Base-by-base conservation (phyloP, 345 rosid genomes). In the Brassica napus region DNA sequence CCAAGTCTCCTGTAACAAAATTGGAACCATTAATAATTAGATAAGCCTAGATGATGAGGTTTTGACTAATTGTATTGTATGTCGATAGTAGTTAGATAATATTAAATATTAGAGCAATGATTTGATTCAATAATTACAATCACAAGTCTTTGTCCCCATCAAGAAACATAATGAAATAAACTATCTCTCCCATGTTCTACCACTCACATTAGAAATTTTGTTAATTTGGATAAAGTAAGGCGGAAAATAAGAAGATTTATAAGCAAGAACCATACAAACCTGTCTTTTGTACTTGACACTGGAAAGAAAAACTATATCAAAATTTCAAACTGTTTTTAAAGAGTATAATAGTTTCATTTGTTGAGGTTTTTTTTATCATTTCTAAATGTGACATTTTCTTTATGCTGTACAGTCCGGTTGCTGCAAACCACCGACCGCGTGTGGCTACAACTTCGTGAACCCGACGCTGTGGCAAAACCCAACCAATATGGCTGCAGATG, bases 381-480 rank as follows among this genome's bases (percentile, higher is more conserved):
- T 35, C 16, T 68, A 55, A 28, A 10, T 5, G 3, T 24, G 26
- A 35, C 2, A 28, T 9, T 32, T 34, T 63, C 24, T 35, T 65
- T 18, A 26, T 11, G 61, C 15, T 2, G 18, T 31, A 42, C 86
- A 94, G 98, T 88, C 97, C 26, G 98, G 98, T 7, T 94, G 98
- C 52, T 94, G 98, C 57, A 92, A 94, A 84, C 98, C 98, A 3
- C 98, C 98, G 9, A 84, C 91, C n/a, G 82, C 66, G 0, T 94
- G 98, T 73, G 98, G 98, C 10, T 94, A 88, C 87, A 87, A 49
- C 57, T 94, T 83, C 6, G 93, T 86, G 86, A 91, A 84, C 84
- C 97, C 97, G 61, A 94, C 92, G n/a, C 6, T 83, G 32, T 94
- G 98, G 98, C 44, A 78, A 69, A 92, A 92, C 85, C 94, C 98